A percentile compares a stretch with the other conserved stretches of the same genome.
These are phyloP conservation scores for Xylaria sp. DNA, from an alignment of 2,329 filamentous ascomycete genomes.

Conservation along the genomic window DNA sequence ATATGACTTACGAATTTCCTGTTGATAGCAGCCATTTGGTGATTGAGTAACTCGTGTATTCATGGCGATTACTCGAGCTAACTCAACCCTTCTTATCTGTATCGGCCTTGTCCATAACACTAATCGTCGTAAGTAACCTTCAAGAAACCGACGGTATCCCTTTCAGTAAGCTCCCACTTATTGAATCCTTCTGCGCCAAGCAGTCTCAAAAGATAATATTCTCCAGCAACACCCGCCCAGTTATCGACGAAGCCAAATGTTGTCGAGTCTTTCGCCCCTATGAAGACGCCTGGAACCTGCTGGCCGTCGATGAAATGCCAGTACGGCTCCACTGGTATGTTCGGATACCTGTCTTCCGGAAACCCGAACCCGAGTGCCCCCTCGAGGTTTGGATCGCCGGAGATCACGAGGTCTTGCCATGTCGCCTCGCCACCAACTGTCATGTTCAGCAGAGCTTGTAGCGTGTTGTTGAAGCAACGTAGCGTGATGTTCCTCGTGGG, in stretches of 20 bases:
- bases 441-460: slow-evolving; percentile 31
- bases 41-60: background rate
- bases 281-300: slow-evolving; percentile 34
- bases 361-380: slow-evolving; percentile 36
- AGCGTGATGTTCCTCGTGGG: slow-evolving; percentile 28
- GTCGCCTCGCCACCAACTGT: slow-evolving; percentile 1
- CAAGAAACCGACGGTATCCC: slow-evolving; percentile 32
- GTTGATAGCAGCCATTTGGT: no score
- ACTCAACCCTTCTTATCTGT: background rate
- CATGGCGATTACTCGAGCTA: background rate
- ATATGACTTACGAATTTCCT: background rate
- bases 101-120: background rate
- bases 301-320: slow-evolving; percentile 36
- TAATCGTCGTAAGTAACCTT: slow-evolving; percentile 27
- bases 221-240: slow-evolving; percentile 29
- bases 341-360: slow-evolving; percentile 18
- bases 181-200: slow-evolving; percentile 26
- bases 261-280: slow-evolving; percentile 26
- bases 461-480: slow-evolving; percentile 33
- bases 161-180: slow-evolving; percentile 25
- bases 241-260: slow-evolving; percentile 35
- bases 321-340: slow-evolving; percentile 30
- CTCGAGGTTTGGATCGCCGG: slow-evolving; percentile 33
- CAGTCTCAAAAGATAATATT: slow-evolving; percentile 35
- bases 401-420: slow-evolving; percentile 34